Evolutionary conservation across 1,284 basidiomycete species (phyloP), one percentile per base, ranked within the genome.

Genomic region (Porogramme epimiltina): DNA sequence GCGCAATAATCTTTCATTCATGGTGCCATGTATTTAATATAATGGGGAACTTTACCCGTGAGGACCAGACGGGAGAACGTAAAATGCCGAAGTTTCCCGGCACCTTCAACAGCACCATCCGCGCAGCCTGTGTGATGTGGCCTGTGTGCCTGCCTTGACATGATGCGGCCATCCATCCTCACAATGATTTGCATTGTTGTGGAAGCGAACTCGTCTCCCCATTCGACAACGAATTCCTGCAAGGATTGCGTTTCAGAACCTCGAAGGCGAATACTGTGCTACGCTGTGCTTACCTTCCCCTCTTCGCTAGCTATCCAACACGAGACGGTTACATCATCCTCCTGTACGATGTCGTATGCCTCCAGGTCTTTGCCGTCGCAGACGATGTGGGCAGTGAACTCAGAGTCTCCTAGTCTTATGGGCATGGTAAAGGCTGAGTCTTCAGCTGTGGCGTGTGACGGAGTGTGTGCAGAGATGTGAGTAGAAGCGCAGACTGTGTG

Each of bases 281-380:
- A n/a, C n/a, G 36, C 26, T 8, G 24, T 20, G 20, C 40, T 5
- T 37, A 48, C 53, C 45, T 51, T 48, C 2, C 54, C 54, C 3
- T 37, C 36, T 18, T 51, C 54, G n/a, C 53, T 54, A 0, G 53
- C 23, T 19, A 59, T 51, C 51, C 52, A 54, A 34, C 58, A 59
- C 10, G 46, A 43, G 4, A 50, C 31, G 3, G 44, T 56, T 15
- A 18, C 15, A n/a, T 47, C 47, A 19, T 48, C 45, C 24, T 51
- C 44, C 15, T 31, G 10, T 23, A 40, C 25, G 2, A 44, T 33
- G 11, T 47, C 47, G 18, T 45, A 56, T 11, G 36, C 20, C 13
- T 47, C 45, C 6, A 56, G 37, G 24, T 56, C 55, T 23, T 48
- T 36, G 11, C 47, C 58, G 24, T 54, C 52, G 10, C 46, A 56